These are phyloP conservation scores for Umbilicus rupestris DNA, from an alignment of 164 flowering plant genomes.

Conservation along the genomic window DNA sequence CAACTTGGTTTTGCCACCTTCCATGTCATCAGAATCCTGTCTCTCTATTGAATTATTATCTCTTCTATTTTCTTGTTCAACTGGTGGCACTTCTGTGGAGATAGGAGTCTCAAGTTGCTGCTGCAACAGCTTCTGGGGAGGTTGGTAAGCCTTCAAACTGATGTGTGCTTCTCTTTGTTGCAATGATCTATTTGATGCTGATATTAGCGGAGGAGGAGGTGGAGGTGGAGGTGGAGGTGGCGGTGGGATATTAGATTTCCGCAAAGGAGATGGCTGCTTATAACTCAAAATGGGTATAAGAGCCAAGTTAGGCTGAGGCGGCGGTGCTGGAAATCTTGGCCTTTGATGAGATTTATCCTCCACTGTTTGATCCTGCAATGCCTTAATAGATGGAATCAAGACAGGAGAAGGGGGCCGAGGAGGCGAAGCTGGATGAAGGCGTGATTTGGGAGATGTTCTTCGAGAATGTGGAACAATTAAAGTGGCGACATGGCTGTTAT, in stretches of 20 bases:
- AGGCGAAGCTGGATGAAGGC: slow-evolving; percentile 32
- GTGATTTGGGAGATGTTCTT: slow-evolving; percentile 67
- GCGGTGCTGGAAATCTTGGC: slow-evolving; percentile 48
- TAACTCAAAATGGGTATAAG: slow-evolving; percentile 30
- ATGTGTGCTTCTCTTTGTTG: background rate
- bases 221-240: slow-evolving; percentile 60
- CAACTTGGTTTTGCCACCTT: slow-evolving; percentile 53
- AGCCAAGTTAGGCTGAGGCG: slow-evolving; percentile 46
- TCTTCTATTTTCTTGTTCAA: slow-evolving; percentile 17
- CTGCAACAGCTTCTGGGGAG: background rate
- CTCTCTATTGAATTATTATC: slow-evolving; percentile 24
- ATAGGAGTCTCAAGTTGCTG: slow-evolving; percentile 1
- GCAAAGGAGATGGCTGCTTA: slow-evolving; percentile 13
- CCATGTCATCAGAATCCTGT: slow-evolving; percentile 32
- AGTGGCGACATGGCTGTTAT: background rate
- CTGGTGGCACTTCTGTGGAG: background rate
- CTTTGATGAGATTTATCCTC: slow-evolving; percentile 26
- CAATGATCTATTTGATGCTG: slow-evolving; percentile 17
- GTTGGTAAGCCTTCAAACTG: background rate
- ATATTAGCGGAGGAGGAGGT: slow-evolving; percentile 26
- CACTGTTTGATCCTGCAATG: slow-evolving; percentile 12
- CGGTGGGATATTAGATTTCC: slow-evolving; percentile 15
- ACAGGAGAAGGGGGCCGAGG: slow-evolving; percentile 32
- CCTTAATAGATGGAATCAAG: slow-evolving; percentile 33
- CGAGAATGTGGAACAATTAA: slow-evolving; percentile 39